Evolutionary conservation across 1,284 basidiomycete genomes (phyloP).

Genomic region (Cystobasidium slooffiae): DNA sequence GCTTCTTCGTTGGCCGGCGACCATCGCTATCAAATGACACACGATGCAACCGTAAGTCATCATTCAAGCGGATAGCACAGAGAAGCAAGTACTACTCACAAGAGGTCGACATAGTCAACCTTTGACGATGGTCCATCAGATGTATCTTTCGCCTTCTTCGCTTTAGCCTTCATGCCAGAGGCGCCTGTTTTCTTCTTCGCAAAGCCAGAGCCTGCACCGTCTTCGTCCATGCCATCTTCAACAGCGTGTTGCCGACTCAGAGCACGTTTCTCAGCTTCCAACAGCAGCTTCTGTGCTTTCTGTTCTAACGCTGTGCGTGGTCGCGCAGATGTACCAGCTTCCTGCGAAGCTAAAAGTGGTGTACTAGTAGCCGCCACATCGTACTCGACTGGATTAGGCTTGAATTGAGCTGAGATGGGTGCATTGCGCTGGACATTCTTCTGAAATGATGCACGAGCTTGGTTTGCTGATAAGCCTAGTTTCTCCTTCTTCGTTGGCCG

Average conservation of each 20-base stretch:
- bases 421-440: slow-evolving; percentile 36
- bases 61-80: background rate
- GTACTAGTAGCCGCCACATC: slow-evolving; percentile 17
- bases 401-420: slow-evolving; percentile 37
- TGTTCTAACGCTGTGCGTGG: slow-evolving; percentile 18
- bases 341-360: slow-evolving; percentile 2
- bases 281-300: slow-evolving; percentile 32
- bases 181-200: slow-evolving; percentile 37
- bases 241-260: background rate
- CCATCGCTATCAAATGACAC: slow-evolving; percentile 17
- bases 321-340: background rate
- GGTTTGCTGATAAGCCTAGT: slow-evolving; percentile 22
- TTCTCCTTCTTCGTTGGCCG: slow-evolving; percentile 42
- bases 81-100: slow-evolving; percentile 9
- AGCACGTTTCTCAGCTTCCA: slow-evolving; percentile 43
- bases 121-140: slow-evolving; percentile 2
- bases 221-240: slow-evolving; percentile 27
- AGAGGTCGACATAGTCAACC: slow-evolving; percentile 36
- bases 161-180: slow-evolving; percentile 37
- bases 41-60: background rate
- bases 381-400: background rate
- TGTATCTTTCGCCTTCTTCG: slow-evolving; percentile 17
- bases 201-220: background rate
- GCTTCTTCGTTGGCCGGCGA: slow-evolving; percentile 21
- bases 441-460: slow-evolving; percentile 15